These are phyloP conservation scores for Diaporthe vaccinii DNA, from an alignment of 2,329 filamentous ascomycete species.

Conservation along the genomic window DNA sequence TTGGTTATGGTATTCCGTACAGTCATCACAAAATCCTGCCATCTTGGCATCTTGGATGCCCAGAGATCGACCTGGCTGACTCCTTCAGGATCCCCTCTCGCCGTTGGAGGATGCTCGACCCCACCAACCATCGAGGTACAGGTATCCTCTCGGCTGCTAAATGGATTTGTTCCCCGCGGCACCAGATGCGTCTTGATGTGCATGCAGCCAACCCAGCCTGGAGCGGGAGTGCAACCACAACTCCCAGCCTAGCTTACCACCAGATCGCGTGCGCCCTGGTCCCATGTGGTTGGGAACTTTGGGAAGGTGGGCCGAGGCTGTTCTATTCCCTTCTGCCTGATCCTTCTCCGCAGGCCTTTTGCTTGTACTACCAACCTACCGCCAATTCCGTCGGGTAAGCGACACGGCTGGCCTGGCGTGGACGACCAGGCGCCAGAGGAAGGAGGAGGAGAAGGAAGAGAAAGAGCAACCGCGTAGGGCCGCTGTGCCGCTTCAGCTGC, in stretches of 20 bases:
- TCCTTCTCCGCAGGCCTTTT: slow-evolving; percentile 1
- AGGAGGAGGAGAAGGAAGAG: not conserved
- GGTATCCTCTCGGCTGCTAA: not conserved
- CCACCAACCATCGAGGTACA: slow-evolving; percentile 1
- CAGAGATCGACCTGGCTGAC: not conserved
- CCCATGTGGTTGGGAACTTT: slow-evolving; percentile 2
- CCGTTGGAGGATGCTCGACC: not conserved
- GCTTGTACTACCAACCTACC: not conserved
- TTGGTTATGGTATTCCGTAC: not conserved
- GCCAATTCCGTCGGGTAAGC: slow-evolving; percentile 13
- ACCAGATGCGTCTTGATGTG: not conserved
- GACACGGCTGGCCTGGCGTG: not conserved
- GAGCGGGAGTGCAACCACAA: slow-evolving; percentile 1
- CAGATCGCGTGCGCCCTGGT: not conserved
- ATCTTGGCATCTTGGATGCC: slow-evolving; percentile 1
- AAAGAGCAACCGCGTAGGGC: not conserved
- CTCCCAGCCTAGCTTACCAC: not conserved
- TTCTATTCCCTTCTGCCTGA: not conserved
- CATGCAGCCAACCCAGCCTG: not conserved
- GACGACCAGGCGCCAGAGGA: not conserved
- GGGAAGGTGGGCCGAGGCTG: not conserved
- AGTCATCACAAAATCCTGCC: not conserved
- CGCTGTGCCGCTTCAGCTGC: slow-evolving; percentile 13
- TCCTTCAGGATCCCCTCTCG: not conserved
- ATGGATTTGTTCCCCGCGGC: not conserved